Conservation (phyloP, 805 yeast species). For the Maudiozyma serrabonitensis region DNA sequence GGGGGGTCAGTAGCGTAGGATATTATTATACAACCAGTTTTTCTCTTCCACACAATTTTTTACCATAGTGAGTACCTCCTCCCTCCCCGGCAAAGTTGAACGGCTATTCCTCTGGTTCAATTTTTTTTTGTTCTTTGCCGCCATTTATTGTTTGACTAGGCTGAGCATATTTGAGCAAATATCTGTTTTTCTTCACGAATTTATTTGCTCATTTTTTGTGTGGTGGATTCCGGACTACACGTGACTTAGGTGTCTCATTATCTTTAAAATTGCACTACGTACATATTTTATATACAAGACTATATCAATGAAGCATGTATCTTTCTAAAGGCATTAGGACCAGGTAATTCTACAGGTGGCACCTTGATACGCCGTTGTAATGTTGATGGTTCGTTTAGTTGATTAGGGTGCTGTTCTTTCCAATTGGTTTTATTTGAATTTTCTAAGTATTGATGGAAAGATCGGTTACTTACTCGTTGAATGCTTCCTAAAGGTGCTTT, state of each 20-base stretch:
- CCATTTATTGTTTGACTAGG: no score
- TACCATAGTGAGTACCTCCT: no score
- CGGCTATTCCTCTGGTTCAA: no score
- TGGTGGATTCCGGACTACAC: not conserved
- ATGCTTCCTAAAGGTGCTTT: not conserved
- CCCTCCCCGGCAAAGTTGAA: no score
- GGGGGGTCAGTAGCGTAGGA: no score
- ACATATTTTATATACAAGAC: no score
- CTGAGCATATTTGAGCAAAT: conserved; percentile 1
- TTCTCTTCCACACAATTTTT: no score
- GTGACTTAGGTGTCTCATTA: not conserved
- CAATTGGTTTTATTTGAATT: not conserved
- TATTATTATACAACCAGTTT: no score
- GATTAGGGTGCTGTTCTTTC: not conserved
- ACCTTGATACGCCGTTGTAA: not conserved
- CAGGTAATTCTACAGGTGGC: not conserved
- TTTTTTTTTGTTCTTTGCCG: no score
- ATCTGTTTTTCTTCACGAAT: not conserved
- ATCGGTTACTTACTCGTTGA: not conserved
- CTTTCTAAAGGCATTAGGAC: not conserved
- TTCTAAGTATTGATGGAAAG: not conserved
- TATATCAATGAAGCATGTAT: no score
- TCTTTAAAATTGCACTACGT: no score
- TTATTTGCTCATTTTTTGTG: not conserved
- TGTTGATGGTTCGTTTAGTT: not conserved